Conservation (phyloP, 2,329 filamentous ascomycete genomes). For the Penicillium sp. region DNA sequence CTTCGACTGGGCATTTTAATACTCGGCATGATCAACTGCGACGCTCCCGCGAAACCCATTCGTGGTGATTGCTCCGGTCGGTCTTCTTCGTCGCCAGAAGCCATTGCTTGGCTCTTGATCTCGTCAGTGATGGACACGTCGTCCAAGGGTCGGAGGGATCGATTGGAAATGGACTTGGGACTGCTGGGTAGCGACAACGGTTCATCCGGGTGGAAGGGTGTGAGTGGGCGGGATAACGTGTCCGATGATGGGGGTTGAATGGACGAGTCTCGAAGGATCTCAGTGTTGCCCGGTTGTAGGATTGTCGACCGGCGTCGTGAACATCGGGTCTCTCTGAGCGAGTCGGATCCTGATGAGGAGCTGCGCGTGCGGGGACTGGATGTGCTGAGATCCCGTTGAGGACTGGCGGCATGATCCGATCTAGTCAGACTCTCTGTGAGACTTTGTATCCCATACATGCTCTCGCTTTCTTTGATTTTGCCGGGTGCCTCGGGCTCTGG, state of each 20-base stretch:
- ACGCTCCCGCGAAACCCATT: slow-evolving; percentile 34
- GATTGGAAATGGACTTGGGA: slow-evolving; percentile 55
- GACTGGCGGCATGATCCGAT: slow-evolving; percentile 19
- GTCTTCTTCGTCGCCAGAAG: slow-evolving; percentile 53
- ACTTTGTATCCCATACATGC: slow-evolving; percentile 53
- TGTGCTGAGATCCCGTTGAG: slow-evolving; percentile 8
- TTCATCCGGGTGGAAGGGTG: slow-evolving; percentile 46
- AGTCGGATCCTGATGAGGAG: slow-evolving; percentile 12
- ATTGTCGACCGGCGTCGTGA: slow-evolving; percentile 30
- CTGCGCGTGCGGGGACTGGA: slow-evolving; percentile 5
- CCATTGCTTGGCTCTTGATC: slow-evolving; percentile 49
- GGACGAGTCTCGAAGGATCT: slow-evolving; percentile 11
- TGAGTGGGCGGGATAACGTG: slow-evolving; percentile 39
- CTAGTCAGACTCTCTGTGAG: slow-evolving; percentile 48
- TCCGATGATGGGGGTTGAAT: slow-evolving; percentile 19
- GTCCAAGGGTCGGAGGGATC: slow-evolving; percentile 54
- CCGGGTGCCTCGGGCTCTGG: slow-evolving; percentile 24
- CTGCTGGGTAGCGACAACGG: slow-evolving; percentile 51
- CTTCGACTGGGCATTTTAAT: slow-evolving; percentile 82
- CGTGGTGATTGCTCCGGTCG: slow-evolving; percentile 23
- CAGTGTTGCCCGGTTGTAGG: slow-evolving; percentile 19
- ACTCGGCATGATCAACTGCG: slow-evolving; percentile 97
- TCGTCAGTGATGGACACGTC: slow-evolving; percentile 52
- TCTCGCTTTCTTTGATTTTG: slow-evolving; percentile 42
- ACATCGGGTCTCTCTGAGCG: slow-evolving; percentile 16